Evolutionary conservation across 352 stramenopile species (phyloP), one percentile per base, ranked within the genome.

Genomic region (Pythium rishiriense): DNA sequence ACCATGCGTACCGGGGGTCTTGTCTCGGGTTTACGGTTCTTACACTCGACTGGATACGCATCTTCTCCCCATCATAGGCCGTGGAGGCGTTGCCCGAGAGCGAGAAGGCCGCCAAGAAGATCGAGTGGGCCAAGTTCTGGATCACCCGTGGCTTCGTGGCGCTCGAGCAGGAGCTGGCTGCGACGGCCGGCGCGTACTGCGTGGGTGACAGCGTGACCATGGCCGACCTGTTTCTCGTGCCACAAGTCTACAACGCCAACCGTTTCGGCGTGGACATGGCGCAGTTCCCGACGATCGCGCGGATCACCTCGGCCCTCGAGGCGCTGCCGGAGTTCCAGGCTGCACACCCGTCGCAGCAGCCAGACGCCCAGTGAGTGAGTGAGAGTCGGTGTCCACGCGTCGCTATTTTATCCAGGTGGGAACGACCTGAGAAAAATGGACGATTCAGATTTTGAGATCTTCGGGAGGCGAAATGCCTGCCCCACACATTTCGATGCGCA

Each of bases 191-290:
- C 52, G 73, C 57, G 64, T 93, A 88, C 79, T 87, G 85, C 71
- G 61, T 95, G 68, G 81, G 83, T 50, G 67, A 97, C 78, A 62
- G 63, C 17, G 68, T 96, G 37, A 97, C 92, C 26, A 70, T 98
- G 33, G 95, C 85, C 0, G 94, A 98, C 71, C 56, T 92, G 22
- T 97, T 85, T 66, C 72, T 98, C 24, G 75, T 97, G 54, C 93
- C 94, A 19, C 93, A 98, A 68, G 70, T 98, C 15, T 97, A 96
- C 82, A 98, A 98, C 69, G 94, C 91, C 47, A 78, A 85, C 58
- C 78, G 84, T 29, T 94, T 97, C 64, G 79, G 81, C 19, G 82
- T 98, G 26, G 89, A 98, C 68, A 87, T 98, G 72, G 59, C 72
- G 39, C 70, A 78, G 58, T 98, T 90, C 73, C 94, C 93, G 45